A percentile compares a stretch with the other conserved stretches of the same genome.
phyloP scores from a whole-genome alignment of 2,329 filamentous ascomycete species.

The Myriosclerotinia duriaeana region DNA sequence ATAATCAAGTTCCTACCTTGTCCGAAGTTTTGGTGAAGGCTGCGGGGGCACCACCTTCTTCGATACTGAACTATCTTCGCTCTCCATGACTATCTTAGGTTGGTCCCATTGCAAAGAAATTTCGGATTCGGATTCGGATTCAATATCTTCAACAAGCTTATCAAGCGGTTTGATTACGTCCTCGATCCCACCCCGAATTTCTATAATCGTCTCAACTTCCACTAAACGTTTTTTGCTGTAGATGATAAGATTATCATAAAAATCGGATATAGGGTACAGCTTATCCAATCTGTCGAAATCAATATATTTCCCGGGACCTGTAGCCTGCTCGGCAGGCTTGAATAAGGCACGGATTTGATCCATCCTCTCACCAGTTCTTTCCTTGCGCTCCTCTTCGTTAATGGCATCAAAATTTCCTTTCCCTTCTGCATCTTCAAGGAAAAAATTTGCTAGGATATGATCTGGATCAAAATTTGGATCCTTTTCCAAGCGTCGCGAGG shows the following conservation, averaged over 20 bases:
- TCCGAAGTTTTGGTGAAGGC: not conserved
- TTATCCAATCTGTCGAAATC: slow-evolving; percentile 47
- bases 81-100: not conserved
- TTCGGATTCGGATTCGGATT: slow-evolving; percentile 26
- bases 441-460: slow-evolving; percentile 29
- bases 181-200: slow-evolving; percentile 45
- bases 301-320: slow-evolving; percentile 35
- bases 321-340: slow-evolving; percentile 39
- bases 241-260: slow-evolving; percentile 46
- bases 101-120: slow-evolving; percentile 27
- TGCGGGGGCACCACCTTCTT: not conserved
- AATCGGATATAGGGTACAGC: slow-evolving; percentile 51
- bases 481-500: slow-evolving; percentile 41
- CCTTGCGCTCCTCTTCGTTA: not conserved
- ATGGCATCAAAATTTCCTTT: not conserved
- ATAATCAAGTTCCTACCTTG: not conserved
- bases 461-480: slow-evolving; percentile 43
- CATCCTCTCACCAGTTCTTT: slow-evolving; percentile 34
- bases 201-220: slow-evolving; percentile 48
- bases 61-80: not conserved
- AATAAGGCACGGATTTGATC: slow-evolving; percentile 43
- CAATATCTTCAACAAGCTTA: slow-evolving; percentile 37
- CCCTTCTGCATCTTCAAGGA: not conserved
- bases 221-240: slow-evolving; percentile 49
- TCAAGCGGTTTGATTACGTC: slow-evolving; percentile 41